Evolutionary conservation across 768 basidiomycete species (phyloP), one percentile per base, ranked within the genome.

Genomic region (Lactifluus subvellereus): DNA sequence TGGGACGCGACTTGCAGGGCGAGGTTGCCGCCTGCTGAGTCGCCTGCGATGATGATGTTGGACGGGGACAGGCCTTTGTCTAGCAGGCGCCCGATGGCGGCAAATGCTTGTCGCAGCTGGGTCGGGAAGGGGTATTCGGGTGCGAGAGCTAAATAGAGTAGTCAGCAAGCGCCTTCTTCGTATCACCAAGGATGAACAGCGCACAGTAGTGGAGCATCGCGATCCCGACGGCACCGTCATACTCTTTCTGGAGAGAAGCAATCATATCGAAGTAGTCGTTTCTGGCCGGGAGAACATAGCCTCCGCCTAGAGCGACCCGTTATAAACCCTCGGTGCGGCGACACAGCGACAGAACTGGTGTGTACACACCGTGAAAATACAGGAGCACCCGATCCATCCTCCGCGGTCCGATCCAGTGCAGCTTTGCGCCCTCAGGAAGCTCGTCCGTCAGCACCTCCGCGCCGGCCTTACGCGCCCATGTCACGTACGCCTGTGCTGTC

Each of bases 1-100:
- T 65, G 67, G 1, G 60, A 45, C 1, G 66, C 50, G 14, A 69
- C 56, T 54, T 71, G 70, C 8, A 70, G 10, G 7, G 57, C 51
- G 8, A 70, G 45, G 57, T 69, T 71, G 14, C 54, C 20, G 9
- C 45, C 20, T 22, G 45, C 45, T 20, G 20, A 47, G 20, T 22
- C 8, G 30, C 70, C 70, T 1, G 59, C 65, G 32, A 71, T 47
- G 47, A 57, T 59, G n/a, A 27, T 27, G 27, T 66, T 63, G 10
- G 70, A 63, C 4, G 65, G 33, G 32, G 55, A 47, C 4, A 63
- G 37, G 27, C 70, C 70, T 9, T 38, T 43, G 11, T 64, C 60
- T 2, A 66, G 53, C 20, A 70, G 38, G 22, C 66, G 55, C 16
- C 57, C 35, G 43, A 71, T 18, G 16, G 27, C 70, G 0, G 32